Evolutionary conservation across 768 basidiomycete genomes (phyloP), one percentile per base, ranked within the genome.

Genomic region (Suillus cothurnatus): DNA sequence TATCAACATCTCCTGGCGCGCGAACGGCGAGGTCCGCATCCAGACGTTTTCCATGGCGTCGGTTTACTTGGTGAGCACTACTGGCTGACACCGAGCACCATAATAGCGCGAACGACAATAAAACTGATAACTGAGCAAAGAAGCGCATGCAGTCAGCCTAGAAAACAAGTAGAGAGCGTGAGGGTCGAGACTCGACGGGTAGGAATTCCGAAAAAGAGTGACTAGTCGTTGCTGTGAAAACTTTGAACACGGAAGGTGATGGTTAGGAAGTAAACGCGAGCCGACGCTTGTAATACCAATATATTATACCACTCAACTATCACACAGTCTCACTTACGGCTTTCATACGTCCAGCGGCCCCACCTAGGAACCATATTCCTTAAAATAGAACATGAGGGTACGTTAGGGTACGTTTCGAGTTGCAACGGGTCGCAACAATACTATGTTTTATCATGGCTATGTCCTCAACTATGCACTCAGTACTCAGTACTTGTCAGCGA

Each of bases 21-120:
- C 77, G 73, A 36, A 65, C 72, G 14, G 69, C 64, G 53, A 75
- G 68, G 65, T 71, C 71, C 45, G 34, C 49, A 19, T 57, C 4
- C 28, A 71, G 68, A 52, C 65, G 73, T 45, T 68, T 68, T 36
- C 64, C 69, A 64, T 74, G 69, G 60, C 71, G 73, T 23, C 71
- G 71, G 53, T 52, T 68, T 50, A 43, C 68, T 32, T 67, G 68
- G 58, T 76, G 74, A 19, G 63, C 58, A 61, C 74, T 66, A 32
- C 60, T 69, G n/a, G 69, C 61, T 0, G 73, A 68, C 32, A 67
- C 69, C 28, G 67, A 61, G 61, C 67, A 61, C 19, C 73, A 64
- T 1, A 66, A 65, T 50, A 75, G 19, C 39, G 53, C 55, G 4
- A 72, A 28, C n/a, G 67, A 70, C 49, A 77, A 63, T 21, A 64